Evolutionary conservation across 2,329 filamentous ascomycete genomes (phyloP).

Genomic region (Atkinsonella texensis): DNA sequence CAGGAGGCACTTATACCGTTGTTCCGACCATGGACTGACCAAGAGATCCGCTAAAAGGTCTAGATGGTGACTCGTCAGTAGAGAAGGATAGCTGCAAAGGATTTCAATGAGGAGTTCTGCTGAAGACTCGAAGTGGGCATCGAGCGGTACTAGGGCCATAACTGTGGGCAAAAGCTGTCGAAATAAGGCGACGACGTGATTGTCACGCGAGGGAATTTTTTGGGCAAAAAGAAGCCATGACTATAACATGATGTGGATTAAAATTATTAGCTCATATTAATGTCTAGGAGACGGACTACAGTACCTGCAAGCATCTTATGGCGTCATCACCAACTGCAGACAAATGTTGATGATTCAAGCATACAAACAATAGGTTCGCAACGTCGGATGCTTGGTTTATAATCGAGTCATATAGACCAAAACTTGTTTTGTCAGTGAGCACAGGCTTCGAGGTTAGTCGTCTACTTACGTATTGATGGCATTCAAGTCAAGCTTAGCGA

Average conservation of each 20-base stretch:
- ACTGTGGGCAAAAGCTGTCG: slow-evolving; percentile 46
- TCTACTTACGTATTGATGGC: slow-evolving; percentile 40
- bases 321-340: slow-evolving; percentile 37
- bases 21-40: slow-evolving; percentile 44
- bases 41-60: slow-evolving; percentile 46
- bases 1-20: slow-evolving; percentile 42
- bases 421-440: slow-evolving; percentile 14
- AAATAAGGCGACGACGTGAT: slow-evolving; percentile 45
- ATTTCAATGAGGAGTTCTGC: slow-evolving; percentile 55
- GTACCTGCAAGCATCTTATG: slow-evolving; percentile 50
- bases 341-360: slow-evolving; percentile 16
- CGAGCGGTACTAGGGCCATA: slow-evolving; percentile 47
- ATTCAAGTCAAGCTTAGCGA: slow-evolving; percentile 49
- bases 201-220: slow-evolving; percentile 44
- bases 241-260: slow-evolving; percentile 24
- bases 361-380: slow-evolving; percentile 26
- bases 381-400: slow-evolving; percentile 29
- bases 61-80: slow-evolving; percentile 49
- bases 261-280: background rate
- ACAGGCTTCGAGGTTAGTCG: background rate
- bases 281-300: background rate
- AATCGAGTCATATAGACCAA: slow-evolving; percentile 27
- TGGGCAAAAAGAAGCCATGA: slow-evolving; percentile 67
- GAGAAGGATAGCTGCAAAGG: slow-evolving; percentile 50
- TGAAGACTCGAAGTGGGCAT: slow-evolving; percentile 45